Evolutionary conservation across 495 filamentous ascomycete species (phyloP), one percentile per base, ranked within the genome.

Genomic region (Chaetomium fimeti): DNA sequence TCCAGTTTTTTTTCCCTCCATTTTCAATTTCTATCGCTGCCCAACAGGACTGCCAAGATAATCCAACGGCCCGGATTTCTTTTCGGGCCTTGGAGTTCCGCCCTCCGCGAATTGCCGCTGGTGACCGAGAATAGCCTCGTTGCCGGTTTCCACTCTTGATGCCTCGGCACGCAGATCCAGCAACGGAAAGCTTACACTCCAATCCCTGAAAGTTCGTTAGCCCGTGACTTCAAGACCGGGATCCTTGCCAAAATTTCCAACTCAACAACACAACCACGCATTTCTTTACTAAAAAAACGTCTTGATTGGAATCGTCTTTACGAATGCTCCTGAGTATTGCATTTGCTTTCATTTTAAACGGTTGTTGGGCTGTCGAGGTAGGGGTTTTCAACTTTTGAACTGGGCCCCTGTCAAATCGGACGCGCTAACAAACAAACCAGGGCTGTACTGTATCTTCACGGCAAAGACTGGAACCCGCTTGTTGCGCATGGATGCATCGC

Each of bases 91-190:
- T 11, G 20, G 22, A 20, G 24, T 27, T 20, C 12, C 40, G 24
- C 6, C 28, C 15, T 28, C 61, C 66, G 64, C 25, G 59, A 32
- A 60, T 68, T 64, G 57, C 66, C 62, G 66, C 20, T 58, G 52
- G 9, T 64, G 42, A 2, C 61, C 61, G 61, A 53, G 40, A 18
- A 24, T 61, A 64, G 40, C 65, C 60, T 53, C 20, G 45, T 13
- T 18, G 20, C 45, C 18, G n/a, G 13, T 43, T 65, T 42, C 54
- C 45, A 12, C 20, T 27, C 28, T 11, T 13, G 40, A 20, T 62
- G 61, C 49, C 38, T 63, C 52, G 52, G 61, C 61, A 48, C 25
- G 40, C 7, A 16, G 27, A 61, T 40, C 24, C 16, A 38, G 53
- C 38, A 24, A 11, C 12, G 20, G 54, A 63, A 63, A 63, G 53